Conservation (phyloP, 768 basidiomycete species). For the Lactarius deliciosus region DNA sequence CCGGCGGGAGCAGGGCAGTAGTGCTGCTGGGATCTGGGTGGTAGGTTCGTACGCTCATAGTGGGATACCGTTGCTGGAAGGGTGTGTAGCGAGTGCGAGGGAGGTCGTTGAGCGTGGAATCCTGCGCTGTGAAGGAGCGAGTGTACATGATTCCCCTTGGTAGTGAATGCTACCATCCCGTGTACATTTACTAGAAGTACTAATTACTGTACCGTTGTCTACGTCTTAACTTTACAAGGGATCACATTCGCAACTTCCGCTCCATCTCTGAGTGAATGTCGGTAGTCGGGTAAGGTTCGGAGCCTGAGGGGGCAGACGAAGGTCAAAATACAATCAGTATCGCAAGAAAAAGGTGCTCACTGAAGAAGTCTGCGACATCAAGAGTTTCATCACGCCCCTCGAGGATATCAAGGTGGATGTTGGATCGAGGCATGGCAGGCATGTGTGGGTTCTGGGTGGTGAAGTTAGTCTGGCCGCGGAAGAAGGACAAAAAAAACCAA, state of each 20-base stretch:
- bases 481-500: slow-evolving; percentile 41
- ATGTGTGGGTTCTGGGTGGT: slow-evolving; percentile 59
- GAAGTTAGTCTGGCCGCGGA: not conserved
- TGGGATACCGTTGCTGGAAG: slow-evolving; percentile 78
- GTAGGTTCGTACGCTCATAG: slow-evolving; percentile 68
- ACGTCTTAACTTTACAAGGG: not conserved
- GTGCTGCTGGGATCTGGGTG: slow-evolving; percentile 59
- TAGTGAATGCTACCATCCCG: slow-evolving; percentile 7
- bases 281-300: slow-evolving; percentile 35
- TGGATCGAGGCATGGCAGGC: slow-evolving; percentile 62
- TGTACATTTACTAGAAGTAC: not conserved
- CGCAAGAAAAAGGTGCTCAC: slow-evolving; percentile 41
- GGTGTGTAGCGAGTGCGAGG: slow-evolving; percentile 73
- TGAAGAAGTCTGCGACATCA: slow-evolving; percentile 77
- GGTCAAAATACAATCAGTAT: not conserved
- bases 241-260: slow-evolving; percentile 43
- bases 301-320: slow-evolving; percentile 31
- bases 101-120: slow-evolving; percentile 44
- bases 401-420: slow-evolving; percentile 88
- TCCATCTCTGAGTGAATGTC: slow-evolving; percentile 54
- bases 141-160: slow-evolving; percentile 25
- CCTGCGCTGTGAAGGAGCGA: slow-evolving; percentile 30
- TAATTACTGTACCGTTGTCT: not conserved
- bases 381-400: slow-evolving; percentile 90
- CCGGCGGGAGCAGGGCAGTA: slow-evolving; percentile 31